These are phyloP conservation scores for Trichoderma asperellum DNA, from an alignment of 2,329 filamentous ascomycete species.

Conservation along the genomic window DNA sequence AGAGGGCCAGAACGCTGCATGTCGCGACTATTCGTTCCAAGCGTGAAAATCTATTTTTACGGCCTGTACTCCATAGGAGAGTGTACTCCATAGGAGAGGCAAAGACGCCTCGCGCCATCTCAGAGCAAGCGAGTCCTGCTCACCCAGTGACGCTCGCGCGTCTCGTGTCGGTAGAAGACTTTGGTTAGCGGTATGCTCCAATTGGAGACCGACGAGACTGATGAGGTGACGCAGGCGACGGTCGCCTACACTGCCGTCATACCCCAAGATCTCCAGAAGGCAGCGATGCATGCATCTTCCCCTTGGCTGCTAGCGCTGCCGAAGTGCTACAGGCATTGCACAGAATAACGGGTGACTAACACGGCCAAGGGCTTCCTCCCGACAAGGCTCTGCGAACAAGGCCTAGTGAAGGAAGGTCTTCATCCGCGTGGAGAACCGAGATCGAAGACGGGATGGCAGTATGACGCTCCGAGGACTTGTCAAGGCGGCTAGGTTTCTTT, in stretches of 20 bases:
- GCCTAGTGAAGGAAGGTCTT: background rate
- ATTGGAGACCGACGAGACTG: background rate
- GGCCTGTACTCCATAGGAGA: background rate
- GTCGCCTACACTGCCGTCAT: constrained; percentile 7
- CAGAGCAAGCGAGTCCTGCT: background rate
- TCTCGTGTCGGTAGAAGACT: constrained; percentile 13
- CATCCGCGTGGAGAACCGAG: constrained; percentile 19
- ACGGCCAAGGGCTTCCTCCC: background rate
- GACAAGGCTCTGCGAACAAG: background rate
- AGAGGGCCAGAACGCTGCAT: background rate
- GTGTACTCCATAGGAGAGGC: background rate
- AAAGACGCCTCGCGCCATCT: constrained; percentile 9
- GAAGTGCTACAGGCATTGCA: background rate
- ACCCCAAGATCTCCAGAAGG: constrained; percentile 17
- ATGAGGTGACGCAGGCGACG: background rate
- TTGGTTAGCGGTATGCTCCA: background rate
- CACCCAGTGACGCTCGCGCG: constrained; percentile 2
- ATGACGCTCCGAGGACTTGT: background rate
- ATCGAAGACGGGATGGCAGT: constrained; percentile 1
- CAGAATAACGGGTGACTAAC: background rate
- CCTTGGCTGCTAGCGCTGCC: constrained; percentile 15
- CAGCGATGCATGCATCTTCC: constrained; percentile 12
- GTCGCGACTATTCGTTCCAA: background rate
- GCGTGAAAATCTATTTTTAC: constrained; percentile 9
- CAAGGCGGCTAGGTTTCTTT: background rate